These are phyloP conservation scores for Echeveria elegans DNA, from an alignment of 164 flowering plant species.

Conservation along the genomic window DNA sequence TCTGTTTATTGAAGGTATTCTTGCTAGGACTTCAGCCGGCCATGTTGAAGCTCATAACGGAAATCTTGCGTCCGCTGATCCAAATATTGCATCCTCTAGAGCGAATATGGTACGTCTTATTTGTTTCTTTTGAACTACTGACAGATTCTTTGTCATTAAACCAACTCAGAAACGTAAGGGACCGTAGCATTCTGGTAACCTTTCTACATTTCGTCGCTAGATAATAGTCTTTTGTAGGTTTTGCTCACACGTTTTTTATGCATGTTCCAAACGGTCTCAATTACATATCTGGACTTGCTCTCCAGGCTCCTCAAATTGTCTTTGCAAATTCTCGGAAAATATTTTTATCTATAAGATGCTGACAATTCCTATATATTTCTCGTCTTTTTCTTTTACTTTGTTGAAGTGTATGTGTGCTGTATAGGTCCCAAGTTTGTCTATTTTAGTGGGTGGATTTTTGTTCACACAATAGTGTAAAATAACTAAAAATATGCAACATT, in stretches of 20 bases:
- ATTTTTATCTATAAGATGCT: background rate
- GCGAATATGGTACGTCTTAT: slow-evolving; percentile 25
- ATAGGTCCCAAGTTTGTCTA: background rate
- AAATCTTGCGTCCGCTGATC: slow-evolving; percentile 42
- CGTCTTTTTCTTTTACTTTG: background rate
- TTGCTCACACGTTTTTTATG: no score
- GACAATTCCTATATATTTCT: background rate
- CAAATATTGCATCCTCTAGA: slow-evolving; percentile 22
- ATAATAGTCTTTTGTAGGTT: no score
- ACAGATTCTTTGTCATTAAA: background rate
- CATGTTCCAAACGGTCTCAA: no score
- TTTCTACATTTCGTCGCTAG: no score
- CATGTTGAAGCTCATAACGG: slow-evolving; percentile 51
- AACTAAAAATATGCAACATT: background rate
- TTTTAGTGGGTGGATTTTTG: background rate
- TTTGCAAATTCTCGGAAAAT: no score
- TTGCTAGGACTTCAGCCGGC: slow-evolving; percentile 63
- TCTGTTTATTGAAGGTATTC: slow-evolving; percentile 73
- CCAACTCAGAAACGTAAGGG: background rate
- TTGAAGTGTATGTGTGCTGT: background rate
- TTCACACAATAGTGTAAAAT: no score
- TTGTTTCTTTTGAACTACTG: background rate
- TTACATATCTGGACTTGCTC: no score
- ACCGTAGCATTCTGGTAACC: background rate
- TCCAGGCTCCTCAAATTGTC: no score